Evolutionary conservation across 176 grass and related monocot genomes (phyloP), one percentile per base, ranked within the genome.

Genomic region (Echinochloa phyllopogon): DNA sequence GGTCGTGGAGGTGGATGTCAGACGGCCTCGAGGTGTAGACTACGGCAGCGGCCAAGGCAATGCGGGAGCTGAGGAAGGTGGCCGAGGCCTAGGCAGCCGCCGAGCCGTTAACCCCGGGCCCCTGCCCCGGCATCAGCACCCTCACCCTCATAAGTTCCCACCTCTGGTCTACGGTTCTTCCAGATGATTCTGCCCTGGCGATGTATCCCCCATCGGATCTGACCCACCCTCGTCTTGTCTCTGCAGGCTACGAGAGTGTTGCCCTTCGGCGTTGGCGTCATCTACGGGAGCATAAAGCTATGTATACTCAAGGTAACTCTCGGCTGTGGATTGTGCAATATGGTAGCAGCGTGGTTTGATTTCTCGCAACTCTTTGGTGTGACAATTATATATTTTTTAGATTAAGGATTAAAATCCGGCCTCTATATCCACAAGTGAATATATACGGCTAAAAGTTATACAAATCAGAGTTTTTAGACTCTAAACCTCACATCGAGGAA

Each of bases 51-150:
- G 29, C 29, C 29, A 2, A 2, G 29, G 29, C 29, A 33, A 2
- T 2, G 2, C 29, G 29, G 29, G 29, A 33, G 29, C 29, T 33
- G 29, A 33, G 29, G 29, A 2, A 33, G 29, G 29, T 2, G 29
- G 29, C 29, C 29, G 29, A 33, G 29, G 29, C 29, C 29, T 33
- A 33, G 29, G 81, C 6, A 57, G 53, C 27, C 25, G 77, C 37
- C 65, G 94, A 94, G 94, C 91, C 94, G 76, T 88, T 89, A 72
- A 67, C 86, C 58, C 91, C 94, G 55, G 78, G 94, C 33, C 94
- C 94, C 74, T 97, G 94, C 87, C 94, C 94, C 65, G 94, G 94
- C 87, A 80, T 88, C 85, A 97, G 94, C 89, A 94, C 89, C 69
- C 89, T 97, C 72, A 87, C 94, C 57, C 88, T 97, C 45, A 92